These are phyloP conservation scores for Picocystis sp. DNA, from an alignment of 163 green algal genomes.

Conservation along the genomic window DNA sequence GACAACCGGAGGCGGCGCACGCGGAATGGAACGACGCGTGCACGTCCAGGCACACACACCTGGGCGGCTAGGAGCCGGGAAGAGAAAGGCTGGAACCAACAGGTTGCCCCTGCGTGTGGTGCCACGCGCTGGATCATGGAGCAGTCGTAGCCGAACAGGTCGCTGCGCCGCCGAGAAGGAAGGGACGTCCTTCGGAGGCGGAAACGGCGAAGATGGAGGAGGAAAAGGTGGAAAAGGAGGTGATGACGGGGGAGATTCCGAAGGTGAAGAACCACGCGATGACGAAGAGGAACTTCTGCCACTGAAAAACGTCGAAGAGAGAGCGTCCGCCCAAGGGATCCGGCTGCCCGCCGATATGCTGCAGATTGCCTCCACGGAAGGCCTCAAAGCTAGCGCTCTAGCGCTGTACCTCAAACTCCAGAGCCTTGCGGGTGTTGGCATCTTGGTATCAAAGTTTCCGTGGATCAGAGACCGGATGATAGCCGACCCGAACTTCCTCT, in stretches of 20 bases:
- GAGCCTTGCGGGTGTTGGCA: conserved; percentile 13
- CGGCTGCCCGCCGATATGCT: conserved; percentile 49
- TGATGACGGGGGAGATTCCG: conserved; percentile 1
- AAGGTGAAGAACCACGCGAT: neutral
- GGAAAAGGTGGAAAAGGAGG: conserved; percentile 2
- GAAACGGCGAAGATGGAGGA: neutral
- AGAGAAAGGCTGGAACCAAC: too few species aligned
- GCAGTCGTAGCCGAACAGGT: too few species aligned
- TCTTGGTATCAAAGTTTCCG: conserved; percentile 32
- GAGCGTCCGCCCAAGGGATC: conserved; percentile 34
- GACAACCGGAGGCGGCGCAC: too few species aligned
- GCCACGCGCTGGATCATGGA: too few species aligned
- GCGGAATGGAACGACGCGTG: too few species aligned
- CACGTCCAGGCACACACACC: too few species aligned
- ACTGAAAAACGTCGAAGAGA: conserved; percentile 5
- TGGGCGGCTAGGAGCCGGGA: too few species aligned
- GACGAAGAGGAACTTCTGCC: conserved; percentile 9
- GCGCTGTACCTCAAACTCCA: conserved; percentile 11
- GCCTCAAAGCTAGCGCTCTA: conserved; percentile 9
- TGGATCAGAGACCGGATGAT: conserved; percentile 68
- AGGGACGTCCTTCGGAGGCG: neutral
- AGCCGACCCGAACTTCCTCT: conserved; percentile 64
- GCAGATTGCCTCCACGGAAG: conserved; percentile 17
- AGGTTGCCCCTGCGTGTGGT: too few species aligned
- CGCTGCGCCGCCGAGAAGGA: too few species aligned